Base-by-base conservation (phyloP, 164 flowering plant genomes). In the Liriodendron chinense region DNA sequence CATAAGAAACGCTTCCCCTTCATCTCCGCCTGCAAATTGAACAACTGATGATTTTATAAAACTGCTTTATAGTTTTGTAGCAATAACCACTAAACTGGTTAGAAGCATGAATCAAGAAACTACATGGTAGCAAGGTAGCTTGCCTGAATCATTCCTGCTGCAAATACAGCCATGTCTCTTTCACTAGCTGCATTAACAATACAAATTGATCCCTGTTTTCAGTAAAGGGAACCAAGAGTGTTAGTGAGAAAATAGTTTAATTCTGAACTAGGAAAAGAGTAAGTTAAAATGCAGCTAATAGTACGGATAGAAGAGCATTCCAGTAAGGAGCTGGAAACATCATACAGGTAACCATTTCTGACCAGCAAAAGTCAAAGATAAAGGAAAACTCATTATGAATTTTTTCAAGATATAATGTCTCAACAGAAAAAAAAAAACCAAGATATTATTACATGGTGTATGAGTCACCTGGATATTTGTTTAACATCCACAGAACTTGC, bases 121-220 rank as follows among this genome's bases (percentile, higher is more conserved):
- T 59, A 76, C 63, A 43, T 74, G 9, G 18, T 16, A 53, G 16
- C 59, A 53, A 13, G 43, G 18, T 53, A 53, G 59, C 59, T 74
- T 83, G 81, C 98, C 94, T 89, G 90, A 72, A 96, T 91, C 98
- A 96, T 96, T 82, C 98, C 99, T 73, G 91, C 88, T 49, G 99
- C 91, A 90, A 96, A 96, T 34, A 96, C 98, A 83, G 97, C 90
- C 92, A 96, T 87, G 76, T 96, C 99, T 82, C 94, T 87, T 75
- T 94, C 99, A 80, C 96, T 96, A 65, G 96, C 98, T 80, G 99
- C 96, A 87, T 96, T 96, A 47, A 94, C 97, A 79, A 96, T 83
- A 75, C 99, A 96, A 76, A 85, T 82, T 26, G 98, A 89, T 1
- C 98, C 98, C 99, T 96, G 91, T 61, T 69, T 71, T 84, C 20